phyloP scores from a whole-genome alignment of 371 early-diverging fungal species.

The Lichtheimia hyalospora region DNA sequence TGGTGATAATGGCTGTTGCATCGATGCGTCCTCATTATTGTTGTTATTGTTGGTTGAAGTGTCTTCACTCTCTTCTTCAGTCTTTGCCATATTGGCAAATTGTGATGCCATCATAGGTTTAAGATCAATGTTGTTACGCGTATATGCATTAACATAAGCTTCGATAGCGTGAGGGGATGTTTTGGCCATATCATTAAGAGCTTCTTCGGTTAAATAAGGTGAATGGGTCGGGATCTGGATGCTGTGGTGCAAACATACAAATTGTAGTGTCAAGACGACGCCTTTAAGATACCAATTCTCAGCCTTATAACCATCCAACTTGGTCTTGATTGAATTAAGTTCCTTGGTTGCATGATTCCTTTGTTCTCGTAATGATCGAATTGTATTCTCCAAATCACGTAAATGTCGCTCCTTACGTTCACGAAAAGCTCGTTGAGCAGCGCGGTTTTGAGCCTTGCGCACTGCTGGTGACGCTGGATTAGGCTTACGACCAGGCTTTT shows the following conservation, averaged over 20 bases:
- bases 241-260: conserved; percentile 27
- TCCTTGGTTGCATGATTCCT: conserved; percentile 42
- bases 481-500: conserved; percentile 80
- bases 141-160: conserved; percentile 23
- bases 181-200: conserved; percentile 20
- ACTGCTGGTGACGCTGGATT: conserved; percentile 58
- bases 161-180: conserved; percentile 23
- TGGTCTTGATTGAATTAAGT: conserved; percentile 34
- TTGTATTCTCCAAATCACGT: conserved; percentile 58
- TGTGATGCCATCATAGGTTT: conserved; percentile 17
- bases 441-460: conserved; percentile 75
- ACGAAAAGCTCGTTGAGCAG: conserved; percentile 75
- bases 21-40: too few species aligned
- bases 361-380: conserved; percentile 58
- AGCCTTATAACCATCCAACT: conserved; percentile 47
- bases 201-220: conserved; percentile 25
- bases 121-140: conserved; percentile 17
- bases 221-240: conserved; percentile 22
- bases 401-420: conserved; percentile 72
- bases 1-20: not conserved
- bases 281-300: conserved; percentile 57
- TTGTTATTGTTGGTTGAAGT: not conserved
- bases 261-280: conserved; percentile 41
- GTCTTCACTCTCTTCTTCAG: conserved; percentile 1
- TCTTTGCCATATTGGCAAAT: conserved; percentile 3